A percentile compares a stretch with the other conserved stretches of the same genome.
phyloP scores from a whole-genome alignment of 768 basidiomycete genomes.

The Rhizopogon rudus region DNA sequence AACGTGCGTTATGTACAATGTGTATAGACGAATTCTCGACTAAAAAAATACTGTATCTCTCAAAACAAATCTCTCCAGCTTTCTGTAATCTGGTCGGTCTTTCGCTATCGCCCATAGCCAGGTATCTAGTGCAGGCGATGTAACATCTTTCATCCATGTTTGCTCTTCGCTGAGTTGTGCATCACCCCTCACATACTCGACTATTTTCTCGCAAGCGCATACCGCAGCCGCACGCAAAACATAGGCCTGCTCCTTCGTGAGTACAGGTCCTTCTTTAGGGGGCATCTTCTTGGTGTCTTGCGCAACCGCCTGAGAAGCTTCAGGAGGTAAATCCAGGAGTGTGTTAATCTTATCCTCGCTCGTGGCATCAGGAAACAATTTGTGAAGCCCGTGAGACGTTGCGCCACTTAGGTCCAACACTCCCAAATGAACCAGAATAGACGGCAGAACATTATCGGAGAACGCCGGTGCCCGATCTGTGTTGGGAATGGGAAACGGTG shows the following conservation, averaged over 20 bases:
- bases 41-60: constrained; percentile 68
- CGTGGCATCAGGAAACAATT: constrained; percentile 45
- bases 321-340: constrained; percentile 33
- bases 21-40: constrained; percentile 2
- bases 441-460: constrained; percentile 79
- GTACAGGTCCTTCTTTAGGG: constrained; percentile 45
- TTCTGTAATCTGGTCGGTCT: constrained; percentile 66
- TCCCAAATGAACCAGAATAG: constrained; percentile 73
- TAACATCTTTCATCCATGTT: constrained; percentile 53
- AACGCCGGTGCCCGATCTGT: constrained; percentile 62
- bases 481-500: constrained; percentile 59
- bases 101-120: constrained; percentile 87
- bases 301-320: background rate
- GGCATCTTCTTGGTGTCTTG: constrained; percentile 10
- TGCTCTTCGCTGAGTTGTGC: constrained; percentile 20
- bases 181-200: constrained; percentile 41
- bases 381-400: constrained; percentile 35
- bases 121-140: constrained; percentile 57
- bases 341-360: constrained; percentile 31
- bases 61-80: constrained; percentile 61
- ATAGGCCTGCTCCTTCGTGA: constrained; percentile 61
- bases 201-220: constrained; percentile 70
- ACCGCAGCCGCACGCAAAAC: constrained; percentile 75
- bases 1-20: too few relatives aligned
- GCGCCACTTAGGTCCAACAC: constrained; percentile 60